Percentiles rank a stretch among this genome's conserved stretches.
These are phyloP conservation scores for Phycomyces blakesleeanus DNA, from an alignment of 192 early-diverging fungal species.

Conservation along the genomic window DNA sequence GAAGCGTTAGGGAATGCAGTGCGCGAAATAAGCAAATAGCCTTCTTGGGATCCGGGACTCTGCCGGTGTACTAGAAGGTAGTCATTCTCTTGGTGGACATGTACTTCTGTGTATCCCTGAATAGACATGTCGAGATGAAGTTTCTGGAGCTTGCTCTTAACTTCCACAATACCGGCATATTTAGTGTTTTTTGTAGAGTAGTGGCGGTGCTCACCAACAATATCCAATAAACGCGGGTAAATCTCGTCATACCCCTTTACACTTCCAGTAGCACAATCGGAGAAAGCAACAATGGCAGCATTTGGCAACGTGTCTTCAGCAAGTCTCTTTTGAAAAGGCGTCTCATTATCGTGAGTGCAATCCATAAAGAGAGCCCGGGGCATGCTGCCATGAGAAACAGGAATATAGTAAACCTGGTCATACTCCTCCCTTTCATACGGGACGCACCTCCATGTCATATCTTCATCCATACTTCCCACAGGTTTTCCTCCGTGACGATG, in stretches of 20 bases:
- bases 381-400: constrained; percentile 70
- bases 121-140: constrained; percentile 83
- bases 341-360: constrained; percentile 99
- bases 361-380: constrained; percentile 98
- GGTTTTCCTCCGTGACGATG: constrained; percentile 92
- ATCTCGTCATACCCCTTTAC: constrained; percentile 98
- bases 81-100: constrained; percentile 95
- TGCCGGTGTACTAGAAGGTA: constrained; percentile 91
- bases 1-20: constrained; percentile 68
- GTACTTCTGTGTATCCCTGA: constrained; percentile 83
- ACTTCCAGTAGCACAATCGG: constrained; percentile 87
- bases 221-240: constrained; percentile 81
- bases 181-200: constrained; percentile 66
- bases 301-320: constrained; percentile 91
- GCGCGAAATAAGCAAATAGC: constrained; percentile 88
- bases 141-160: constrained; percentile 68
- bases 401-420: constrained; percentile 38
- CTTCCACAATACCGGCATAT: constrained; percentile 54
- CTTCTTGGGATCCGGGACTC: constrained; percentile 86
- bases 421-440: constrained; percentile 27
- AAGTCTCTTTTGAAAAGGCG: constrained; percentile 86
- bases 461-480: constrained; percentile 78
- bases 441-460: constrained; percentile 49
- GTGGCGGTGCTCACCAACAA: constrained; percentile 81
- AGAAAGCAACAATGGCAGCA: constrained; percentile 86